Evolutionary conservation across 2,329 filamentous ascomycete genomes (phyloP).

Genomic region (Westerdykella ornata): DNA sequence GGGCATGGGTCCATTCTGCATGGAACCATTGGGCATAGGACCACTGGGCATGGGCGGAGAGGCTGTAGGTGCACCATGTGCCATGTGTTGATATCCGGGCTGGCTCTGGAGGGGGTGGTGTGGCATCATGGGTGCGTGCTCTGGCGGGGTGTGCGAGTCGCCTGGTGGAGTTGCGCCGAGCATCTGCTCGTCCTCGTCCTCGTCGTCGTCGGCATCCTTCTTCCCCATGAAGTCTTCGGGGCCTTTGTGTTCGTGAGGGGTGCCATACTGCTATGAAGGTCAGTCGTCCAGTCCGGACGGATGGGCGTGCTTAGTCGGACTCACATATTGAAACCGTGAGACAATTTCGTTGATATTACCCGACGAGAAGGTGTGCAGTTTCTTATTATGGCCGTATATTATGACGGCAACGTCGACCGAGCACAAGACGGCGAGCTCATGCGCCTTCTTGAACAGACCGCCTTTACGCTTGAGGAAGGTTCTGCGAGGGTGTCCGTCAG

Average conservation of each 20-base stretch:
- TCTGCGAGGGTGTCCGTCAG: conserved; percentile 44
- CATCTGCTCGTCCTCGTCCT: conserved; percentile 63
- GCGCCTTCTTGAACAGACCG: conserved; percentile 98
- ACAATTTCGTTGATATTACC: conserved; percentile 88
- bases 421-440: conserved; percentile 95
- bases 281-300: conserved; percentile 14
- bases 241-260: conserved; percentile 92
- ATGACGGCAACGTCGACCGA: conserved; percentile 98
- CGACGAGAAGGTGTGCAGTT: conserved; percentile 96
- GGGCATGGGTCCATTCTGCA: conserved; percentile 64
- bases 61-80: conserved; percentile 74
- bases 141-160: conserved; percentile 58
- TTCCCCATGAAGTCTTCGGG: conserved; percentile 85
- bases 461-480: conserved; percentile 99
- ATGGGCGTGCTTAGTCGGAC: conserved; percentile 37
- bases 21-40: too few species aligned
- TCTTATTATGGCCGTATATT: conserved; percentile 98
- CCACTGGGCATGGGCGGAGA: conserved; percentile 78
- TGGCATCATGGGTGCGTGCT: conserved; percentile 48
- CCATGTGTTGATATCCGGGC: conserved; percentile 68
- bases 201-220: conserved; percentile 64
- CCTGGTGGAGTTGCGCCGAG: conserved; percentile 63
- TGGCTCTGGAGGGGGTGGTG: conserved; percentile 46
- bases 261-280: conserved; percentile 62
- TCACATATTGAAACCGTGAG: conserved; percentile 80